Evolutionary conservation across 75 land plant species (phyloP), one percentile per base, ranked within the genome.

Genomic region (Selaginella tamariscina): DNA sequence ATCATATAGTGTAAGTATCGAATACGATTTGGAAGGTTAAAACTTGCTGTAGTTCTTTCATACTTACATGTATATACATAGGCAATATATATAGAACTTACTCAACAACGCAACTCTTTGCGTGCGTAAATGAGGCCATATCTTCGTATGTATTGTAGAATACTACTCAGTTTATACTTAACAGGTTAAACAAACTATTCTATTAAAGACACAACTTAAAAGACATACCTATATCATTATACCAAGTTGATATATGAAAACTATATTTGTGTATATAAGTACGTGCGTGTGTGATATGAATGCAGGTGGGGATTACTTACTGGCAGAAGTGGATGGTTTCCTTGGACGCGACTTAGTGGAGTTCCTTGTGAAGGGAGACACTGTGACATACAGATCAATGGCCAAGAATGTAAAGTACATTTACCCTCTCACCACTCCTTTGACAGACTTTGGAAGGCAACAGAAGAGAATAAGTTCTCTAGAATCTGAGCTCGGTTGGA

Each of bases 351-450:
- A 91, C 64, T 77, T 83, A 21, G 55, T 91, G 24, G 97, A 91
- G 77, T 91, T 91, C 73, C 69, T 88, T 70, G 84, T 91, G 55
- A 86, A 82, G 63, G 76, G 66, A 29, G 85, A 85, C 78, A 73
- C 82, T 26, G 93, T 85, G 32, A 73, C 83, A 0, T 91, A 86
- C 65, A 74, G 97, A 68, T 66, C 77, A 9, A 73, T 91, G 80
- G 94, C 97, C 33, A 82, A 69, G 39, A 88, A 91, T 63, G 97
- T 91, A 0, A 72, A 81, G 1, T 91, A 82, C 62, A 60, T 91
- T 20, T 91, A 88, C 56, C 96, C 96, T 1, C 87, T 91, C 71
- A 91, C 96, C 1, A 88, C 96, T 27, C 89, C 96, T 21, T 65
- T 91, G 2, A 87, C 86, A 8, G 86, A 91, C 63, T 83, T 87